These are phyloP conservation scores for Alternaria solani DNA, from an alignment of 2,329 filamentous ascomycete genomes.

Conservation along the genomic window DNA sequence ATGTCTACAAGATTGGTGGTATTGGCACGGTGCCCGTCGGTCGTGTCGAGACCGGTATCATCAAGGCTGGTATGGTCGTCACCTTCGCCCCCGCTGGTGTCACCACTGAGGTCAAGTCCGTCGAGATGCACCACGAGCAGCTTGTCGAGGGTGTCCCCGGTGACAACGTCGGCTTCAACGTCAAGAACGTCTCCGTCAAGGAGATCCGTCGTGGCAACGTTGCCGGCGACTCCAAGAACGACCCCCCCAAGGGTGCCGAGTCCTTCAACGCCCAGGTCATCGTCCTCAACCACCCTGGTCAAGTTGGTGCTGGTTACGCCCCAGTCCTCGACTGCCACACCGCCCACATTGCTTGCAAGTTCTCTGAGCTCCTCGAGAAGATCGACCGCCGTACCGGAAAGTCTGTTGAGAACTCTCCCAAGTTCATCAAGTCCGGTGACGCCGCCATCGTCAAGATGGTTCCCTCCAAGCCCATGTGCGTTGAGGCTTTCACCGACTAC, in stretches of 20 bases:
- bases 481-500: constrained; percentile 99
- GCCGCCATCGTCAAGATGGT: constrained; percentile 99
- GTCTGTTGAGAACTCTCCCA: constrained; percentile 87
- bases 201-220: constrained; percentile 99
- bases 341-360: constrained; percentile 99
- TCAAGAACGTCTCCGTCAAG: constrained; percentile 99
- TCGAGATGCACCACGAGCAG: constrained; percentile 99
- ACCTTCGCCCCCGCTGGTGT: constrained; percentile 99
- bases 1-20: constrained; percentile 99
- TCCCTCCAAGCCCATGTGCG: constrained; percentile 99
- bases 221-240: constrained; percentile 99
- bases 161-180: constrained; percentile 99
- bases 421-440: constrained; percentile 99
- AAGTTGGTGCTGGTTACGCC: constrained; percentile 98
- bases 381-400: constrained; percentile 99
- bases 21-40: constrained; percentile 99
- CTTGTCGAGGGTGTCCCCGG: constrained; percentile 92
- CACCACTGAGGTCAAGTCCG: constrained; percentile 99
- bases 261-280: constrained; percentile 99
- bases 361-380: constrained; percentile 99
- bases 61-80: constrained; percentile 90
- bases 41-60: constrained; percentile 98
- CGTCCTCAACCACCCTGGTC: constrained; percentile 99
- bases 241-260: constrained; percentile 86
- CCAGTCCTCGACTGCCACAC: constrained; percentile 99